A percentile compares a stretch with the other conserved stretches of the same genome.
Conservation (phyloP, 2,329 filamentous ascomycete species). For the Ophiosphaerella herpotricha region DNA sequence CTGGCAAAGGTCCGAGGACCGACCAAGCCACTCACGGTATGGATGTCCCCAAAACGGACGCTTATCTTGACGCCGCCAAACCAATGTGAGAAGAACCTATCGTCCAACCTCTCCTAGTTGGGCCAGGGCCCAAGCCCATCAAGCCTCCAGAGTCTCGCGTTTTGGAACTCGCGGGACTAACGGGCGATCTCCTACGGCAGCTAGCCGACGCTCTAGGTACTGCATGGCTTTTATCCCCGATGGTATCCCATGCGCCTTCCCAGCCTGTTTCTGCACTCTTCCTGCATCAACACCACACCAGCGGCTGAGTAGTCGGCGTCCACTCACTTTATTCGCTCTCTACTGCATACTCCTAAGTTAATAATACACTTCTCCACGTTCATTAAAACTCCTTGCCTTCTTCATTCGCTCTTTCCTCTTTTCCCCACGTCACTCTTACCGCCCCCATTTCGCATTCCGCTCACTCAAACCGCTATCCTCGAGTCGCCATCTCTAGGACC, state of each 20-base stretch:
- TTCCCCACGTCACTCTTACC: conserved; percentile 16
- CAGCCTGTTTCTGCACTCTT: conserved; percentile 28
- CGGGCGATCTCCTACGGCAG: conserved; percentile 25
- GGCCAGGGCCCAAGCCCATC: conserved; percentile 16
- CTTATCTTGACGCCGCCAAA: conserved; percentile 34
- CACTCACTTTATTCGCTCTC: conserved; percentile 29
- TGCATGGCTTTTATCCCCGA: conserved; percentile 21
- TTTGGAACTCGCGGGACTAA: conserved; percentile 22
- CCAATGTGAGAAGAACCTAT: conserved; percentile 13
- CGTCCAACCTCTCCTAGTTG: conserved; percentile 18
- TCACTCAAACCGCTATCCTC: background rate
- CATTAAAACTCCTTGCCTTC: conserved; percentile 13
- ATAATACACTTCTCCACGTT: conserved; percentile 18
- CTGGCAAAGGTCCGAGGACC: conserved; percentile 14
- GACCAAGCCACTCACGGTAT: conserved; percentile 26
- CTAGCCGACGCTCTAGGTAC: conserved; percentile 16
- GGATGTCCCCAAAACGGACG: conserved; percentile 22
- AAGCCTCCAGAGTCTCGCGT: conserved; percentile 22
- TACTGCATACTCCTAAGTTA: conserved; percentile 8
- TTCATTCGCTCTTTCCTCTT: conserved; percentile 16
- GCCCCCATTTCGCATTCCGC: conserved; percentile 3
- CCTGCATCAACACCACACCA: conserved; percentile 27
- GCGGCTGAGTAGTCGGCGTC: conserved; percentile 27
- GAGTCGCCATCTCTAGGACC: background rate
- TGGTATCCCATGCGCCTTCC: conserved; percentile 22